Percentiles rank a stretch among this genome's conserved stretches.
These are phyloP conservation scores for Dryas octopetala DNA, from an alignment of 306 rosid species.

Conservation along the genomic window DNA sequence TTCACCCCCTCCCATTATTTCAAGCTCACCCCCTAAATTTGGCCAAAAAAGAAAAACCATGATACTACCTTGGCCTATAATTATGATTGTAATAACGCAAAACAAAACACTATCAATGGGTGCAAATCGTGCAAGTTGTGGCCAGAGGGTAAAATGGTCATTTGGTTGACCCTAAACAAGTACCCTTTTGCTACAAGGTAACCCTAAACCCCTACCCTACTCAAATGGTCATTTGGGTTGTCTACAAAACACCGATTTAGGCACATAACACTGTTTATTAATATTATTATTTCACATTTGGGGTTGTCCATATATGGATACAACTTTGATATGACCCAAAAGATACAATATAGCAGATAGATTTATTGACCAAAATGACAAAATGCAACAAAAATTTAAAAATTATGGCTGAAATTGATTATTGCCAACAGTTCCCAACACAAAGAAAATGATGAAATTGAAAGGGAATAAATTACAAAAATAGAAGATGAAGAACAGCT, in stretches of 20 bases:
- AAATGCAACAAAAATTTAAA: constrained; percentile 18
- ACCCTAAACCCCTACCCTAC: not conserved
- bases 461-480: constrained; percentile 35
- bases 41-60: constrained; percentile 28
- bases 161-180: not conserved
- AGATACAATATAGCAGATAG: constrained; percentile 29
- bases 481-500: constrained; percentile 13
- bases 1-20: constrained; percentile 30
- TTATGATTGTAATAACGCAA: constrained; percentile 46
- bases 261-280: constrained; percentile 5
- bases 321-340: constrained; percentile 29
- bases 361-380: constrained; percentile 21
- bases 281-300: not conserved
- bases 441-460: constrained; percentile 34
- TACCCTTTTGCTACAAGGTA: not conserved
- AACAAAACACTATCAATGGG: constrained; percentile 51
- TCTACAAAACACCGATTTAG: constrained; percentile 3
- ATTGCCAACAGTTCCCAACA: constrained; percentile 63
- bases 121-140: constrained; percentile 28
- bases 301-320: constrained; percentile 11
- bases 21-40: constrained; percentile 34
- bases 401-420: constrained; percentile 35
- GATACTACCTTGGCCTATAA: constrained; percentile 34
- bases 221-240: not conserved
- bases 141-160: constrained; percentile 17